Percentiles rank a stretch among this genome's conserved stretches.
Conservation (phyloP, 2,329 filamentous ascomycete genomes). For the Xylaria sp. region DNA sequence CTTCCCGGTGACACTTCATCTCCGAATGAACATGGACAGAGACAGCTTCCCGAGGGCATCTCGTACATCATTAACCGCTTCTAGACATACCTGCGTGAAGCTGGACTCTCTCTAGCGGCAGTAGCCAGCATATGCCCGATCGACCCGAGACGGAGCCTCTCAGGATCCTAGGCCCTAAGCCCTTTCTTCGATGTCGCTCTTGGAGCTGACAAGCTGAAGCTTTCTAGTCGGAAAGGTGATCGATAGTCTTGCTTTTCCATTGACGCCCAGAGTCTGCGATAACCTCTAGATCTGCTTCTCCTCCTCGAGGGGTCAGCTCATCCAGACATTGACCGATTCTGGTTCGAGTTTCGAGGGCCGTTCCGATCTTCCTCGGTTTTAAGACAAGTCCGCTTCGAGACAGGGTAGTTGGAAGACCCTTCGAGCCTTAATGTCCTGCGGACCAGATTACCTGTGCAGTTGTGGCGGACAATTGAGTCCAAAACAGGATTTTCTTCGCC, state of each 20-base stretch:
- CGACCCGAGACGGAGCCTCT: too few relatives aligned
- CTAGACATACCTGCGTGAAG: too few relatives aligned
- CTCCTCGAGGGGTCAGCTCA: neutral
- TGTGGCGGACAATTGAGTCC: neutral
- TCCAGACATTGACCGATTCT: neutral
- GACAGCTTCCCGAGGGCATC: too few relatives aligned
- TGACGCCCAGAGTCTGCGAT: neutral
- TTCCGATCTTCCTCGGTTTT: neutral
- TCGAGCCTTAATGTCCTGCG: neutral
- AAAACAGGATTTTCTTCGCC: neutral
- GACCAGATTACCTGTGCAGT: neutral
- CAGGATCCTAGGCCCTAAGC: too few relatives aligned
- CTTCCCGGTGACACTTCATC: neutral
- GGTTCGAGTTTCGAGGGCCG: neutral
- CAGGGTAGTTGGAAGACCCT: neutral
- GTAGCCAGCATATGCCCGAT: too few relatives aligned
- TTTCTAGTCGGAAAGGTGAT: too few relatives aligned
- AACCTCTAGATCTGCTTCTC: neutral
- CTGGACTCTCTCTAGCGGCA: too few relatives aligned
- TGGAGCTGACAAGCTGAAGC: too few relatives aligned
- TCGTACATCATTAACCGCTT: too few relatives aligned
- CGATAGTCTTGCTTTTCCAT: too few relatives aligned
- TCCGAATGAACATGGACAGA: neutral
- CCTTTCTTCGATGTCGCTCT: too few relatives aligned
- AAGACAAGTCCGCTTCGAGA: neutral